A percentile compares a stretch with the other conserved stretches of the same genome.
Conservation (phyloP, 2,329 filamentous ascomycete genomes). For the Exophiala mesophila region DNA sequence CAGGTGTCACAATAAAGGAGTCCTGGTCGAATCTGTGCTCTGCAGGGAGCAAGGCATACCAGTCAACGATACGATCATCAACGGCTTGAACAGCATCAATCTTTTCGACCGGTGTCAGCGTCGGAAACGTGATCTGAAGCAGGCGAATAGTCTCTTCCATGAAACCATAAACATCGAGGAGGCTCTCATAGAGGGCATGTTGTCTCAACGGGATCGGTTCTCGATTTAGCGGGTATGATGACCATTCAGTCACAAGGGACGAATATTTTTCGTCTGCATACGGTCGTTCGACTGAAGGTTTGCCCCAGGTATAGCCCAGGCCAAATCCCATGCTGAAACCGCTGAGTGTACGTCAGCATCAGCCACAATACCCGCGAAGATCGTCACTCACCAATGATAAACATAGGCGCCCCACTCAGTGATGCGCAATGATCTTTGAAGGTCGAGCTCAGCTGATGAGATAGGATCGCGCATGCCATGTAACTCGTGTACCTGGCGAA, state of each 20-base stretch:
- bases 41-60: slow-evolving; percentile 8
- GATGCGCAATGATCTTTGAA: slow-evolving; percentile 11
- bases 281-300: slow-evolving; percentile 7
- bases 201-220: slow-evolving; percentile 9
- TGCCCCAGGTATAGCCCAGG: background rate
- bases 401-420: slow-evolving; percentile 15
- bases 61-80: slow-evolving; percentile 5
- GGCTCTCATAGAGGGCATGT: slow-evolving; percentile 8
- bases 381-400: slow-evolving; percentile 4
- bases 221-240: slow-evolving; percentile 9
- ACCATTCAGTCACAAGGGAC: slow-evolving; percentile 7
- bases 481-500: slow-evolving; percentile 9
- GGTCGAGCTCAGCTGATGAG: slow-evolving; percentile 2
- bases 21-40: slow-evolving; percentile 4
- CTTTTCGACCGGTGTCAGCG: slow-evolving; percentile 4
- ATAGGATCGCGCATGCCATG: background rate
- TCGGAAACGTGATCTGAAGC: slow-evolving; percentile 6
- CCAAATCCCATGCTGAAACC: slow-evolving; percentile 9
- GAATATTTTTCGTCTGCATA: slow-evolving; percentile 6
- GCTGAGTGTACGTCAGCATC: slow-evolving; percentile 1
- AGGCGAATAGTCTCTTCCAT: slow-evolving; percentile 6
- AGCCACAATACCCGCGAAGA: too few species aligned
- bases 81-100: slow-evolving; percentile 5
- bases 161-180: slow-evolving; percentile 9
- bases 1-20: slow-evolving; percentile 3